These are phyloP conservation scores for Blattamonas nauphoetae DNA, from an alignment of 78 protist genomes.

Conservation along the genomic window DNA sequence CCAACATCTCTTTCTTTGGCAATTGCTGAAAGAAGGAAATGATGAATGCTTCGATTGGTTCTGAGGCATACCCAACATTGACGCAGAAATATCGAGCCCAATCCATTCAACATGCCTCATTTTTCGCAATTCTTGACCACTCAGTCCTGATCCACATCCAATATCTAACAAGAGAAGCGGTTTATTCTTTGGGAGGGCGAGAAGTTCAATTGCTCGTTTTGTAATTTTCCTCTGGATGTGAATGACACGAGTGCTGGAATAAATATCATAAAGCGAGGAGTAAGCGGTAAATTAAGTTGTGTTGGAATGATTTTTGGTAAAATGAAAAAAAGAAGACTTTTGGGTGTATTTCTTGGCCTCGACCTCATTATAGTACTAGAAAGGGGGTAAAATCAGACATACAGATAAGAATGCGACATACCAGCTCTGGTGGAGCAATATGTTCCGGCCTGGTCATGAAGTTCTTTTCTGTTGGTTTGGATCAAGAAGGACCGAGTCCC, in stretches of 20 bases:
- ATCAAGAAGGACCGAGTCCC: too few relatives aligned
- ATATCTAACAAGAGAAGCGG: conserved; percentile 24
- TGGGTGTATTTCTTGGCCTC: background rate
- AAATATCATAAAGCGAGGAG: background rate
- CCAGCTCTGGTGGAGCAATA: conserved; percentile 7
- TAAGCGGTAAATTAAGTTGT: background rate
- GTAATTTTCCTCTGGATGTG: conserved; percentile 29
- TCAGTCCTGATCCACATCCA: conserved; percentile 52
- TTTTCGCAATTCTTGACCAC: conserved; percentile 19
- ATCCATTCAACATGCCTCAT: conserved; percentile 31
- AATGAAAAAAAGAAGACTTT: background rate
- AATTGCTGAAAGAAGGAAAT: background rate
- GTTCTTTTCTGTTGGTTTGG: too few relatives aligned
- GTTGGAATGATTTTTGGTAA: background rate
- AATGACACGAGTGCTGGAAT: conserved; percentile 7
- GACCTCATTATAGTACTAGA: background rate
- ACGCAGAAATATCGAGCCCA: conserved; percentile 25
- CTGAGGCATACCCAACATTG: conserved; percentile 8
- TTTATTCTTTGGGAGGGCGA: conserved; percentile 1
- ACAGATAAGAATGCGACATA: background rate
- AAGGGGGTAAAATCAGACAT: background rate
- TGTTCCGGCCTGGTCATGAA: conserved; percentile 8
- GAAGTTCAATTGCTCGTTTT: conserved; percentile 33
- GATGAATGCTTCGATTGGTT: background rate
- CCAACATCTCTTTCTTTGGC: background rate